These are phyloP conservation scores for Talaromyces stipitatus DNA, from an alignment of 495 filamentous ascomycete species.

Conservation along the genomic window DNA sequence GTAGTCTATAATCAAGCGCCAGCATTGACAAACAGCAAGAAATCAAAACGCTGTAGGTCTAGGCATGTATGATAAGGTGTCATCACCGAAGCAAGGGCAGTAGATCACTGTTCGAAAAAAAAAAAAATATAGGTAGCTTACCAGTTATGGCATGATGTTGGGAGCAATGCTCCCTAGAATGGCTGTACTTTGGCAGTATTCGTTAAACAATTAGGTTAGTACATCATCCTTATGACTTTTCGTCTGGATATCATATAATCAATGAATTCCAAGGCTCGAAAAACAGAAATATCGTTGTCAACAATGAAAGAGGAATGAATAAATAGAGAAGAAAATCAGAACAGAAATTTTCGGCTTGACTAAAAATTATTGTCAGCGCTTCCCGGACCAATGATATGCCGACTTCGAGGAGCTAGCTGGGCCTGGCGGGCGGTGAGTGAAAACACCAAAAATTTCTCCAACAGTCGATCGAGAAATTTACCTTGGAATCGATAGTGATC, in stretches of 20 bases:
- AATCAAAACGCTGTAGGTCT: conserved; percentile 58
- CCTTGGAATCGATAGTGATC: background rate
- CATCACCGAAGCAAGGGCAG: conserved; percentile 33
- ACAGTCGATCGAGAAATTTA: background rate
- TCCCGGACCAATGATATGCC: conserved; percentile 9
- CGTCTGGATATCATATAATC: background rate
- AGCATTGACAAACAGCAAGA: conserved; percentile 69
- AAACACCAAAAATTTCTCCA: conserved; percentile 3
- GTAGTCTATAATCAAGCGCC: conserved; percentile 77
- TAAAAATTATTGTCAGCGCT: conserved; percentile 4
- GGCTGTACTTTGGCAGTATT: background rate
- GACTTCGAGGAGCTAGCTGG: background rate
- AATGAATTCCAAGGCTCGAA: background rate
- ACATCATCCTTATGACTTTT: background rate
- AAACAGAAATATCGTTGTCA: background rate
- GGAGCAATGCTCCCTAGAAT: background rate
- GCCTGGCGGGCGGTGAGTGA: background rate
- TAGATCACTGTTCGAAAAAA: background rate
- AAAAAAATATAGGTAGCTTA: conserved; percentile 9
- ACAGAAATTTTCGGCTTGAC: background rate
- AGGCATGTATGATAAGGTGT: conserved; percentile 30
- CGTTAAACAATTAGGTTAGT: background rate
- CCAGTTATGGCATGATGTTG: conserved; percentile 8
- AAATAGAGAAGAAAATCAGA: background rate
- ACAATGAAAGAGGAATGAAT: background rate